Percentiles rank a stretch among this genome's conserved stretches.
Conservation (phyloP, 2,329 filamentous ascomycete genomes). For the Fusarium floridanum region DNA sequence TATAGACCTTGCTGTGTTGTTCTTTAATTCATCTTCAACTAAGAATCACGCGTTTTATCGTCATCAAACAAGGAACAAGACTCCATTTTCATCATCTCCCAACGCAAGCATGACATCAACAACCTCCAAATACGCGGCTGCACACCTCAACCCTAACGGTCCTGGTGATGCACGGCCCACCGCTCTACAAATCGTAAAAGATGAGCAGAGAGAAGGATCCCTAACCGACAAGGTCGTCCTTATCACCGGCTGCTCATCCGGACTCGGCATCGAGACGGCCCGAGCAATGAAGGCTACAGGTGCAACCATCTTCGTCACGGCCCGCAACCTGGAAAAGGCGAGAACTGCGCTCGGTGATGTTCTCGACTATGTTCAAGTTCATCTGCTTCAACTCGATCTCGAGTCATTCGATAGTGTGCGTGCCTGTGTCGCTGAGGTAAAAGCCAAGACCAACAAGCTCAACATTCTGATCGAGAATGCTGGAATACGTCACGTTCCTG, state of each 20-base stretch:
- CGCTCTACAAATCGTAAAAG: slow-evolving; percentile 55
- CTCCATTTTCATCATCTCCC: not conserved
- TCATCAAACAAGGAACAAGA: not conserved
- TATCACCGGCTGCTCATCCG: slow-evolving; percentile 59
- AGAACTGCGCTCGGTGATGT: slow-evolving; percentile 29
- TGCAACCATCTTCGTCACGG: slow-evolving; percentile 42
- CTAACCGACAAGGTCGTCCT: slow-evolving; percentile 55
- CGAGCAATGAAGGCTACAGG: slow-evolving; percentile 57
- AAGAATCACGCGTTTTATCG: not conserved
- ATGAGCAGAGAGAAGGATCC: slow-evolving; percentile 51
- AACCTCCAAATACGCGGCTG: slow-evolving; percentile 8
- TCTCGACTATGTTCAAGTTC: slow-evolving; percentile 27
- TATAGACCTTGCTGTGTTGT: not conserved
- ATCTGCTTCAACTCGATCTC: slow-evolving; percentile 45
- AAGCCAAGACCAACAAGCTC: slow-evolving; percentile 32
- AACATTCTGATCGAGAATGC: slow-evolving; percentile 61
- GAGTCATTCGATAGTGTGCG: slow-evolving; percentile 45
- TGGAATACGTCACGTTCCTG: slow-evolving; percentile 55
- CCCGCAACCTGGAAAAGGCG: slow-evolving; percentile 44
- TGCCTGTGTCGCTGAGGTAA: slow-evolving; percentile 34
- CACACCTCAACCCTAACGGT: slow-evolving; percentile 42
- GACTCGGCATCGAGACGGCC: slow-evolving; percentile 60
- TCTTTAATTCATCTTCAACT: not conserved
- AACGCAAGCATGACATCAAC: not conserved
- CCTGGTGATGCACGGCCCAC: slow-evolving; percentile 57